A percentile compares a stretch with the other conserved stretches of the same genome.
Conservation (phyloP, 1,139 yeast species). For the Hyphopichia buzzinii region DNA sequence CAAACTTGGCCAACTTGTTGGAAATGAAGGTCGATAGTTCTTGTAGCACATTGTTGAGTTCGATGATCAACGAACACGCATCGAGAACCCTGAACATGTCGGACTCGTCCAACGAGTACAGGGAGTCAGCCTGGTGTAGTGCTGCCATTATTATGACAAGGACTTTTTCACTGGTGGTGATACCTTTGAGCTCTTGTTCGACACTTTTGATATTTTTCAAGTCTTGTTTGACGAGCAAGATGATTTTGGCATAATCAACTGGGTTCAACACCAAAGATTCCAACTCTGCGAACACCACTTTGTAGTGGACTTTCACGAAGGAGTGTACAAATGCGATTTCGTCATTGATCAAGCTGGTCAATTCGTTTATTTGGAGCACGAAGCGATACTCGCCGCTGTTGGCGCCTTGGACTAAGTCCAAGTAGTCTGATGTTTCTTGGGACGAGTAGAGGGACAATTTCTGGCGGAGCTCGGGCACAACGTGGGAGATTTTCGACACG, state of each 20-base stretch:
- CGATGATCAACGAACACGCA: slow-evolving; percentile 49
- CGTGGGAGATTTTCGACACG: slow-evolving; percentile 22
- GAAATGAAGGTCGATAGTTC: slow-evolving; percentile 57
- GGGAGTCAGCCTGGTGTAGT: slow-evolving; percentile 31
- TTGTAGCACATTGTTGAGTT: slow-evolving; percentile 42
- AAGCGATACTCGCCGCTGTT: slow-evolving; percentile 45
- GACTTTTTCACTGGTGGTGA: slow-evolving; percentile 61
- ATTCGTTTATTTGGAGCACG: slow-evolving; percentile 53
- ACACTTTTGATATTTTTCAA: slow-evolving; percentile 30
- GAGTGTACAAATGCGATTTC: slow-evolving; percentile 54
- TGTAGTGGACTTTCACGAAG: slow-evolving; percentile 53
- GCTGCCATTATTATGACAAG: slow-evolving; percentile 77
- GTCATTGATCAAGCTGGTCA: slow-evolving; percentile 52
- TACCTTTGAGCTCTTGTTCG: slow-evolving; percentile 34
- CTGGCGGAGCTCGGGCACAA: slow-evolving; percentile 24
- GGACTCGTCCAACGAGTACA: slow-evolving; percentile 24
- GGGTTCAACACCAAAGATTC: slow-evolving; percentile 64
- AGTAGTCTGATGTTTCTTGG: slow-evolving; percentile 29
- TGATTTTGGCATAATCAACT: slow-evolving; percentile 57
- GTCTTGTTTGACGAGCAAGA: slow-evolving; percentile 52
- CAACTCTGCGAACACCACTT: slow-evolving; percentile 68
- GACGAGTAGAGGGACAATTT: slow-evolving; percentile 23
- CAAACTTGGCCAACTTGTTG: slow-evolving; percentile 52
- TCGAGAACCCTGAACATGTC: slow-evolving; percentile 40
- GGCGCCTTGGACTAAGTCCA: slow-evolving; percentile 35